Percentiles rank a stretch among this genome's conserved stretches.
These are phyloP conservation scores for Arthrobotrys musiformis DNA, from an alignment of 2,329 filamentous ascomycete genomes.

Conservation along the genomic window DNA sequence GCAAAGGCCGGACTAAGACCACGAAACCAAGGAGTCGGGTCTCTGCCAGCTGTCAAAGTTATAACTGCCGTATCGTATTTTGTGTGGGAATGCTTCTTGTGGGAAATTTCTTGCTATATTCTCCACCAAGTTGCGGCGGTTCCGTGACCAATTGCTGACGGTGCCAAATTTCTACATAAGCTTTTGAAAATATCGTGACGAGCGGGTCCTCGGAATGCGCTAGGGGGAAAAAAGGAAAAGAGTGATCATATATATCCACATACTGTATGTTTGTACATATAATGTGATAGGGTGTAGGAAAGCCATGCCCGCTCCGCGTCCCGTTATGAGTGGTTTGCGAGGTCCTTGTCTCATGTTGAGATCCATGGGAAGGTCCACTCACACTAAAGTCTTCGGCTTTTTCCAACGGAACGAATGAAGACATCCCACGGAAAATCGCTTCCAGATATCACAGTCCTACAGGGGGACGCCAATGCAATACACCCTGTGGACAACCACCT, in stretches of 20 bases:
- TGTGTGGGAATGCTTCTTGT: neutral
- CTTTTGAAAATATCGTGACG: slow-evolving; percentile 3
- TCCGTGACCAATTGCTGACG: slow-evolving; percentile 15
- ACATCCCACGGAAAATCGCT: slow-evolving; percentile 24
- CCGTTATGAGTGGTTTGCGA: slow-evolving; percentile 4
- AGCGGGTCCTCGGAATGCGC: neutral
- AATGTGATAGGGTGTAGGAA: slow-evolving; percentile 9
- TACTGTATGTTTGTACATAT: neutral
- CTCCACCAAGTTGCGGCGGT: slow-evolving; percentile 8
- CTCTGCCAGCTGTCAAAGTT: neutral
- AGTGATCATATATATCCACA: neutral
- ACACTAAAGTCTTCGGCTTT: slow-evolving; percentile 19
- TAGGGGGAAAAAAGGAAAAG: neutral
- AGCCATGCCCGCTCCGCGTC: neutral
- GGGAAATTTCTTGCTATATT: neutral
- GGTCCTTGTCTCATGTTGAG: slow-evolving; percentile 23
- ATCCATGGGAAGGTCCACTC: slow-evolving; percentile 48
- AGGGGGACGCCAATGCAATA: neutral
- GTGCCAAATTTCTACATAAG: neutral
- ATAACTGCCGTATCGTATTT: neutral
- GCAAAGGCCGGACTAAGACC: neutral
- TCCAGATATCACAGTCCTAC: slow-evolving; percentile 10
- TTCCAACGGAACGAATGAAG: slow-evolving; percentile 21
- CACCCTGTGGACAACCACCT: neutral
- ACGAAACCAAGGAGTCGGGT: slow-evolving; percentile 1